Evolutionary conservation across 2,329 filamentous ascomycete species (phyloP).

Genomic region (Elsinoe arachidis): DNA sequence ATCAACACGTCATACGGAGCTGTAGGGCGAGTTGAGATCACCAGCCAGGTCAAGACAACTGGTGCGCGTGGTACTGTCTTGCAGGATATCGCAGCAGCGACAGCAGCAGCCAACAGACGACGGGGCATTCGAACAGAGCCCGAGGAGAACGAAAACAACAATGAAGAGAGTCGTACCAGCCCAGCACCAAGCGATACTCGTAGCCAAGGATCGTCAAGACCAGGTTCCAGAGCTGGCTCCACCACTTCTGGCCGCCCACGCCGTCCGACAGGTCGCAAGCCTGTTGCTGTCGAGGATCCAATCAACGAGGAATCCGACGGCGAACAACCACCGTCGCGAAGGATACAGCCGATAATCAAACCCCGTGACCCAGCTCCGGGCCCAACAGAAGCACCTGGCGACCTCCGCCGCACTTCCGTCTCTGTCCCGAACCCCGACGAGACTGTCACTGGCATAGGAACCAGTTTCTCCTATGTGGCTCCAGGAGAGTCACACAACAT

Average conservation of each 20-base stretch:
- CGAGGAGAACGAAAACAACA: background rate
- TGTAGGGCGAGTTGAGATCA: slow-evolving; percentile 26
- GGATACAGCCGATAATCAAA: no score
- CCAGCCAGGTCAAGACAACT: slow-evolving; percentile 22
- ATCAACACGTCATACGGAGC: slow-evolving; percentile 31
- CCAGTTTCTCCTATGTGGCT: slow-evolving; percentile 1
- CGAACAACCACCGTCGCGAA: background rate
- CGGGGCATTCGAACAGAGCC: background rate
- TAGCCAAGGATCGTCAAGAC: background rate
- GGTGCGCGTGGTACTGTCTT: background rate
- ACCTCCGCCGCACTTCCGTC: no score
- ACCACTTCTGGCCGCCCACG: background rate
- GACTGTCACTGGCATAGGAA: background rate
- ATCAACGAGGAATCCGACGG: slow-evolving; percentile 32
- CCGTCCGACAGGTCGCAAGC: background rate
- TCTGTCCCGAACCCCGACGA: background rate
- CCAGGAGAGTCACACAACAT: background rate
- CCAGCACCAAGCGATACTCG: background rate
- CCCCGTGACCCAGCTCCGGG: no score
- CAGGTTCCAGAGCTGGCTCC: slow-evolving; percentile 1
- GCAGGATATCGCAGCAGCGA: background rate
- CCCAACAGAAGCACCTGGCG: no score
- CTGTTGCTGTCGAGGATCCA: slow-evolving; percentile 18
- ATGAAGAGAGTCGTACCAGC: background rate
- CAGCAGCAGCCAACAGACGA: background rate